phyloP scores from a whole-genome alignment of 768 basidiomycete genomes.

The Termitomyces sp. region DNA sequence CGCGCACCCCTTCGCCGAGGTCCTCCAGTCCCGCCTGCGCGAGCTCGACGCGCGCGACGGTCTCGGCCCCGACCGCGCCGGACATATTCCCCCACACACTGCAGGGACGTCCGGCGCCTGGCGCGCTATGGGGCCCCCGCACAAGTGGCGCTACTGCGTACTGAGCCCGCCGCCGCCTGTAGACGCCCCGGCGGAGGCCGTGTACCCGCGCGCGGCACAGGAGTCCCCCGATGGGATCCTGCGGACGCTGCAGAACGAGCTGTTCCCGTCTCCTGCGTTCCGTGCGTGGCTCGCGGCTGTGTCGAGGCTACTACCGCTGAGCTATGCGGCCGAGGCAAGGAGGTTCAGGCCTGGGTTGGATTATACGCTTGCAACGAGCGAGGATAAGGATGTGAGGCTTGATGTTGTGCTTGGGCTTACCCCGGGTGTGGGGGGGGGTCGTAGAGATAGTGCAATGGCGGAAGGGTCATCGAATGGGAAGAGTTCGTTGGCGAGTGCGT shows the following conservation, averaged over 20 bases:
- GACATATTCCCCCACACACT: conserved; percentile 62
- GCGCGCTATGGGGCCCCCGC: conserved; percentile 82
- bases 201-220: conserved; percentile 49
- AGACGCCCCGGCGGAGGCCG: conserved; percentile 38
- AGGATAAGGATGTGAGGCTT: conserved; percentile 74
- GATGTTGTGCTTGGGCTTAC: conserved; percentile 88
- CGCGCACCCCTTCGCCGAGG: conserved; percentile 56
- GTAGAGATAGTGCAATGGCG: conserved; percentile 22
- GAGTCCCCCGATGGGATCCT: conserved; percentile 56
- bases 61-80: conserved; percentile 48
- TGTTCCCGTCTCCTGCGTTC: conserved; percentile 81
- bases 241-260: conserved; percentile 66
- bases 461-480: conserved; percentile 21
- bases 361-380: conserved; percentile 90
- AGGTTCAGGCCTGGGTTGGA: conserved; percentile 91
- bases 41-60: conserved; percentile 64
- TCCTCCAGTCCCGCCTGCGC: conserved; percentile 62
- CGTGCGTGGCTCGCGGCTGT: conserved; percentile 84
- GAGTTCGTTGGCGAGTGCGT: conserved; percentile 21
- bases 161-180: conserved; percentile 40
- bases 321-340: conserved; percentile 74
- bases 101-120: conserved; percentile 60
- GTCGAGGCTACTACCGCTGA: conserved; percentile 66
- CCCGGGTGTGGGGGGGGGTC: too few species aligned
- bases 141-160: conserved; percentile 90